Conservation (phyloP, 345 rosid species). For the Raphanus sativus region DNA sequence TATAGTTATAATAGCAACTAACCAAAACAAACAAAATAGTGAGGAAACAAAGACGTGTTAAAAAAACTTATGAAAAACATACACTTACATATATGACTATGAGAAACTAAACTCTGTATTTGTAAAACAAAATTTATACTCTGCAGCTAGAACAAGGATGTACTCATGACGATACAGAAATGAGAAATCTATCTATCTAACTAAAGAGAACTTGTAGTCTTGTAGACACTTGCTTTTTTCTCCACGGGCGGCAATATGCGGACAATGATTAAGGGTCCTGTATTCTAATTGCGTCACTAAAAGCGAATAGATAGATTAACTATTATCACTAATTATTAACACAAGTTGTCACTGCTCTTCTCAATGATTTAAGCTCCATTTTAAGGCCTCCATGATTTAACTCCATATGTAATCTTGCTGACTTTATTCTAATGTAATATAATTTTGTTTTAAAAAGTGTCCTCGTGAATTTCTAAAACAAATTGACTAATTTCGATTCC, state of each 20-base stretch:
- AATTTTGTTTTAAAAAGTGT: neutral
- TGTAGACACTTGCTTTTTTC: neutral
- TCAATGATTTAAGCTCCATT: constrained; percentile 10
- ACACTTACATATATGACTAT: neutral
- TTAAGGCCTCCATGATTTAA: constrained; percentile 5
- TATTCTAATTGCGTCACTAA: neutral
- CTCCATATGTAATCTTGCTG: constrained; percentile 15
- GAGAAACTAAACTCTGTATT: neutral
- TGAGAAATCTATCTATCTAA: neutral
- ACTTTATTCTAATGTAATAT: neutral
- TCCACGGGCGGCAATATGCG: neutral
- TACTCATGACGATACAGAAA: neutral
- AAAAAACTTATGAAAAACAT: neutral
- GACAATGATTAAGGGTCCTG: constrained; percentile 10
- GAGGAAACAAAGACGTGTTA: neutral
- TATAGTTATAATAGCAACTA: neutral
- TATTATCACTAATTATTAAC: neutral
- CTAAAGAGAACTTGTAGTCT: neutral
- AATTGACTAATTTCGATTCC: neutral
- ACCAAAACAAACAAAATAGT: neutral
- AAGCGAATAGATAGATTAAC: neutral
- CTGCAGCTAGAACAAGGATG: neutral
- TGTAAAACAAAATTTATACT: neutral
- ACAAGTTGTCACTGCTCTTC: constrained; percentile 7
- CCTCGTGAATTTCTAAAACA: neutral